Evolutionary conservation across 441 rosid genomes (phyloP).

Genomic region (Biscutella laevigata): DNA sequence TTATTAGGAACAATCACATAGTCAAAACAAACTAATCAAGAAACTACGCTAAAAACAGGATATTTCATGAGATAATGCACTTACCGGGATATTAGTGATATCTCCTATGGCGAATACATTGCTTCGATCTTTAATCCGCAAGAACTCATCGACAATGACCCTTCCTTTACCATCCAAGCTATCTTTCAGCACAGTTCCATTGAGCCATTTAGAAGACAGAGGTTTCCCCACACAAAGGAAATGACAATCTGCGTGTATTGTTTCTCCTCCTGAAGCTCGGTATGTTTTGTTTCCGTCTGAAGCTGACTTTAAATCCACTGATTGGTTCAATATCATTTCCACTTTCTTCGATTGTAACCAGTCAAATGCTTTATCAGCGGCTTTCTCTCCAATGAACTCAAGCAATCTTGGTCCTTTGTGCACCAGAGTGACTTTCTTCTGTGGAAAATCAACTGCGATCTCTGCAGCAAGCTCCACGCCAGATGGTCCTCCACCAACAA

Average conservation of each 20-base stretch:
- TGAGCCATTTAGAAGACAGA: constrained; percentile 38
- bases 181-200: constrained; percentile 34
- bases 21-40: background rate
- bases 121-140: constrained; percentile 25
- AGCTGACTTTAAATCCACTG: constrained; percentile 42
- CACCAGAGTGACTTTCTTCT: constrained; percentile 39
- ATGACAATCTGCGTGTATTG: constrained; percentile 33
- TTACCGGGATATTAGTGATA: constrained; percentile 30
- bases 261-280: constrained; percentile 52
- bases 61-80: background rate
- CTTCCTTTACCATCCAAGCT: constrained; percentile 34
- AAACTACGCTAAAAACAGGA: background rate
- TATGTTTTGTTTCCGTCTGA: constrained; percentile 39
- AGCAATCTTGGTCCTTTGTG: constrained; percentile 39
- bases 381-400: constrained; percentile 36
- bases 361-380: constrained; percentile 31
- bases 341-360: constrained; percentile 38
- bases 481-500: constrained; percentile 89
- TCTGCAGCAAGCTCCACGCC: constrained; percentile 94
- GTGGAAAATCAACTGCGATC: constrained; percentile 45
- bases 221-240: constrained; percentile 35
- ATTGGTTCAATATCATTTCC: constrained; percentile 51
- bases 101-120: constrained; percentile 37
- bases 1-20: background rate
- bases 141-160: constrained; percentile 34